A percentile compares a stretch with the other conserved stretches of the same genome.
These are phyloP conservation scores for Boletus vermiculosoides DNA, from an alignment of 768 basidiomycete genomes.

Conservation along the genomic window DNA sequence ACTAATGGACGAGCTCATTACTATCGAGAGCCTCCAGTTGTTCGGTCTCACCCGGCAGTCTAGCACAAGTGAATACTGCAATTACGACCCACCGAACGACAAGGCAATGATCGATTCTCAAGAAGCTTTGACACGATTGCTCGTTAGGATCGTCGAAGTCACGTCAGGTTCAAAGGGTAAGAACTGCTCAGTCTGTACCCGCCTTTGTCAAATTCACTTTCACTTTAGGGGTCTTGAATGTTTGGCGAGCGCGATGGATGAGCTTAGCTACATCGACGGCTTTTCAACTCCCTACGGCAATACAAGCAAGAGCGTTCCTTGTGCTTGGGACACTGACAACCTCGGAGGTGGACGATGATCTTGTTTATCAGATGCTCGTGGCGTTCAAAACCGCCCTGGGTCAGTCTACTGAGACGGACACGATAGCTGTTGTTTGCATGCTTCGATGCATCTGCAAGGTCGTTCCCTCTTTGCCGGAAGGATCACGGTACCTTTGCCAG, in stretches of 20 bases:
- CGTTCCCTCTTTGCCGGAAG: constrained; percentile 63
- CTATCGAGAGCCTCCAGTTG: constrained; percentile 54
- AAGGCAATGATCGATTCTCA: constrained; percentile 59
- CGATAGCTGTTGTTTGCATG: constrained; percentile 79
- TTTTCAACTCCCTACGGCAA: constrained; percentile 83
- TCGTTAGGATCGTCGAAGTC: constrained; percentile 61
- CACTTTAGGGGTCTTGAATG: constrained; percentile 66
- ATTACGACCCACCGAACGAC: constrained; percentile 53
- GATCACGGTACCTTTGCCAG: constrained; percentile 69
- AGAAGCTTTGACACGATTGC: constrained; percentile 61
- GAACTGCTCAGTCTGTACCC: constrained; percentile 15
- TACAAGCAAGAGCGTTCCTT: constrained; percentile 87
- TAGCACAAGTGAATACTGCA: constrained; percentile 66
- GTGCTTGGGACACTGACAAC: constrained; percentile 80
- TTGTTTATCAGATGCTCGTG: constrained; percentile 89
- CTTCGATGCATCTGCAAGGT: constrained; percentile 80
- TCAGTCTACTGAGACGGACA: constrained; percentile 68
- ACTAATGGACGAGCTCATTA: constrained; percentile 60
- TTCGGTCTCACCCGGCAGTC: constrained; percentile 73
- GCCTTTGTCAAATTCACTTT: constrained; percentile 9
- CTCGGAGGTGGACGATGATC: constrained; percentile 87
- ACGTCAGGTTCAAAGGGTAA: constrained; percentile 69
- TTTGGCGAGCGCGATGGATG: constrained; percentile 95
- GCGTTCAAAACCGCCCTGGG: constrained; percentile 73
- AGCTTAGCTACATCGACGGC: constrained; percentile 83